Evolutionary conservation across 163 green algal species (phyloP).

Genomic region (Prototheca wickerhamii): DNA sequence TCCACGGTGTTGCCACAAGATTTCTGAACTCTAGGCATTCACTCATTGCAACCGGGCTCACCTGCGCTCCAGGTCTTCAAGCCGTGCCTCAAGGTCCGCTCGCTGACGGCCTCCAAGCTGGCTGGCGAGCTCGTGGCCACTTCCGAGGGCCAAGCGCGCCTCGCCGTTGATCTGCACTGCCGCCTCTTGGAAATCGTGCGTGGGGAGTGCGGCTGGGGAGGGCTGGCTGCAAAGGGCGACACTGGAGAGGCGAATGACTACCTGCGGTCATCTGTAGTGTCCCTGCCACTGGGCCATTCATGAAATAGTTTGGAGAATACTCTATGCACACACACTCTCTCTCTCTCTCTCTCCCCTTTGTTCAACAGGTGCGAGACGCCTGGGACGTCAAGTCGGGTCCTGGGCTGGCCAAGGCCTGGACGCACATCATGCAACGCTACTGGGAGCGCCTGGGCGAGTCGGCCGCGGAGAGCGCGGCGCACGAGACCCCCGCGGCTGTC

Average conservation of each 20-base stretch:
- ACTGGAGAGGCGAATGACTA: neutral
- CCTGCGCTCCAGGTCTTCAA: no score
- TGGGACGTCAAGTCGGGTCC: conserved; percentile 10
- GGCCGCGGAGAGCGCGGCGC: neutral
- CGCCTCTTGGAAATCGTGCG: conserved; percentile 20
- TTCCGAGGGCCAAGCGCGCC: neutral
- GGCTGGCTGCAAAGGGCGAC: neutral
- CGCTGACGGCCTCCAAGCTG: no score
- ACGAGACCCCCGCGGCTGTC: neutral
- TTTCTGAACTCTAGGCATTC: no score
- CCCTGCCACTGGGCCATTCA: no score
- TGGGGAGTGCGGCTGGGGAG: neutral
- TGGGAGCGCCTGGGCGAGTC: neutral
- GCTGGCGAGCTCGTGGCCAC: neutral
- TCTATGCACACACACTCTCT: neutral
- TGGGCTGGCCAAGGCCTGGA: conserved; percentile 3
- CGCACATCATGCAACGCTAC: conserved; percentile 27
- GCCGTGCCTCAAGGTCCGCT: no score
- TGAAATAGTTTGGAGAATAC: no score
- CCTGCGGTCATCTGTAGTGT: no score
- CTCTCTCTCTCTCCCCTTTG: neutral
- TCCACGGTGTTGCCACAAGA: no score
- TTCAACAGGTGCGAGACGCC: conserved; percentile 11
- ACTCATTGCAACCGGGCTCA: no score
- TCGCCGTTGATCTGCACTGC: conserved; percentile 16